These are phyloP conservation scores for Tirmania nivea DNA, from an alignment of 495 filamentous ascomycete genomes.

Conservation along the genomic window DNA sequence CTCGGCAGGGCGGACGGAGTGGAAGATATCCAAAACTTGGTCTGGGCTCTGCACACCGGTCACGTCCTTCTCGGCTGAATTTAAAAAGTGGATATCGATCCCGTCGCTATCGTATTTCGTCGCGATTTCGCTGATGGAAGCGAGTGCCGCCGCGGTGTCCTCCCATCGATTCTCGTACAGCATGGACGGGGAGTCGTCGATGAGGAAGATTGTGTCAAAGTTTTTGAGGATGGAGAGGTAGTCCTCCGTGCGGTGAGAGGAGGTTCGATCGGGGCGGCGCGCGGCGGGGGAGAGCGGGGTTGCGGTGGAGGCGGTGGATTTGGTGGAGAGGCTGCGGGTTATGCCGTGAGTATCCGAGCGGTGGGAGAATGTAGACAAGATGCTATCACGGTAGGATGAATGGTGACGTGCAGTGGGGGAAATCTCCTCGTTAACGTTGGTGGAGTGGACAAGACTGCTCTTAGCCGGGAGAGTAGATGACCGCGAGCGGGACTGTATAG, in stretches of 20 bases:
- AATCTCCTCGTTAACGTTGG: too few species aligned
- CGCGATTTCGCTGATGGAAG: slow-evolving; percentile 66
- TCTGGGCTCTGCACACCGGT: slow-evolving; percentile 8
- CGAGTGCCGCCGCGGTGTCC: slow-evolving; percentile 50
- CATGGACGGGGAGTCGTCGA: slow-evolving; percentile 83
- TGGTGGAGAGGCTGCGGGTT: not conserved
- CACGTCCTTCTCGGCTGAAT: slow-evolving; percentile 25
- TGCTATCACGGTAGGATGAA: not conserved
- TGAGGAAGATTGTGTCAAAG: slow-evolving; percentile 84
- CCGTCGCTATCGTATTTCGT: slow-evolving; percentile 56
- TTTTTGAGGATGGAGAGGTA: slow-evolving; percentile 59
- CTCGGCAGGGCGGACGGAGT: slow-evolving; percentile 30
- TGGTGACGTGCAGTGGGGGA: not conserved
- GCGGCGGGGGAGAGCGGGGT: not conserved
- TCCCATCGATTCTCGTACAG: slow-evolving; percentile 44
- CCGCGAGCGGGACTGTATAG: not conserved
- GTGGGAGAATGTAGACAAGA: not conserved
- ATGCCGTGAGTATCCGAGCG: not conserved
- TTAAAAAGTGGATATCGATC: slow-evolving; percentile 90
- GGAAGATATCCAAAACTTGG: slow-evolving; percentile 44
- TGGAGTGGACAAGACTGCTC: too few species aligned
- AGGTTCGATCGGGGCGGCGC: not conserved
- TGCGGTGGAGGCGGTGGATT: not conserved
- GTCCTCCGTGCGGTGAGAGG: slow-evolving; percentile 29
- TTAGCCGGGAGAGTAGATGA: too few species aligned